Percentiles rank a stretch among this genome's conserved stretches.
Evolutionary conservation across 2,329 filamentous ascomycete genomes (phyloP).

Genomic region (Triangularia setosa): DNA sequence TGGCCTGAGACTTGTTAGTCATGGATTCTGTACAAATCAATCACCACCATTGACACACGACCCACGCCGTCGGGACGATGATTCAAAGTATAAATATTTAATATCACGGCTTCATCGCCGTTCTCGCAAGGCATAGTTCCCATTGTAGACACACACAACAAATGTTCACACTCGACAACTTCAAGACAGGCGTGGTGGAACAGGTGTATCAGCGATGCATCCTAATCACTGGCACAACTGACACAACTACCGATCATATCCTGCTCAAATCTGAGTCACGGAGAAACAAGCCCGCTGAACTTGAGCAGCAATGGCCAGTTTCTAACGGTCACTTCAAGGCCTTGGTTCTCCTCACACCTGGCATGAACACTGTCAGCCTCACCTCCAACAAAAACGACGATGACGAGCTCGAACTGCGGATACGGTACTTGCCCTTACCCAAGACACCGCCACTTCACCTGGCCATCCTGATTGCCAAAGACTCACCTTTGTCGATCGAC

Average conservation of each 20-base stretch:
- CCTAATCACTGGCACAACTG: conserved; percentile 14
- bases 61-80: neutral
- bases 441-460: conserved; percentile 63
- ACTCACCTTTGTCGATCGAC: conserved; percentile 66
- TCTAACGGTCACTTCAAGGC: conserved; percentile 22
- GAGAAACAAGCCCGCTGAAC: neutral
- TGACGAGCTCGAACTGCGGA: conserved; percentile 5
- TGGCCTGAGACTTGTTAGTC: neutral
- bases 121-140: neutral
- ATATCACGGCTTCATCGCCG: neutral
- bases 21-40: neutral
- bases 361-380: conserved; percentile 13
- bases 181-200: neutral
- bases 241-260: neutral
- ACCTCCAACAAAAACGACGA: neutral
- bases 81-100: neutral
- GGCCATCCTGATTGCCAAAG: conserved; percentile 64
- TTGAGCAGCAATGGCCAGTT: conserved; percentile 21
- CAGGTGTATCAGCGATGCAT: conserved; percentile 20
- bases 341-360: conserved; percentile 18
- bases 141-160: neutral
- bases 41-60: neutral
- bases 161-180: conserved; percentile 15
- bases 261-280: neutral
- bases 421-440: conserved; percentile 50